A percentile compares a stretch with the other conserved stretches of the same genome.
Evolutionary conservation across 352 stramenopile species (phyloP).

Genomic region (Phytophthora parvispora): DNA sequence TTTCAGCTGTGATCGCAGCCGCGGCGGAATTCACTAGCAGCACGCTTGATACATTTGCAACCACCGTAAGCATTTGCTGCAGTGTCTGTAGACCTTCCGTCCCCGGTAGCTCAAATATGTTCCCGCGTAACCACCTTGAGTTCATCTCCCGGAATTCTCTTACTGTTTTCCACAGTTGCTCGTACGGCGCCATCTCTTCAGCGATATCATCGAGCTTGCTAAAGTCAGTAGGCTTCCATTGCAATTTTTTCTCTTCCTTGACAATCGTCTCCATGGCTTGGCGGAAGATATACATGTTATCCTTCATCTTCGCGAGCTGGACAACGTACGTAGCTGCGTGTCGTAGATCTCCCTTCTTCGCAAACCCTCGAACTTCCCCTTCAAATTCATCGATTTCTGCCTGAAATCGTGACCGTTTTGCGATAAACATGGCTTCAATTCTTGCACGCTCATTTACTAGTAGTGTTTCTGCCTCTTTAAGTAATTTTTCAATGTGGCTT

Average conservation of each 20-base stretch:
- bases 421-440: constrained; percentile 79
- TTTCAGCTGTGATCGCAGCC: constrained; percentile 72
- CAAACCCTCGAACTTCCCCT: constrained; percentile 70
- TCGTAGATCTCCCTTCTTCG: constrained; percentile 81
- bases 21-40: constrained; percentile 64
- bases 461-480: constrained; percentile 60
- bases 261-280: constrained; percentile 65
- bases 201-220: constrained; percentile 80
- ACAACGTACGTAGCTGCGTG: constrained; percentile 83
- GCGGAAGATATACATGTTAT: constrained; percentile 65
- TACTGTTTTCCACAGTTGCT: constrained; percentile 78
- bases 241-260: constrained; percentile 70
- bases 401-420: constrained; percentile 75
- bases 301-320: constrained; percentile 79
- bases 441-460: constrained; percentile 70
- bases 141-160: constrained; percentile 84
- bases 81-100: constrained; percentile 56
- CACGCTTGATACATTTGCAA: constrained; percentile 66
- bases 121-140: constrained; percentile 65
- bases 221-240: constrained; percentile 81
- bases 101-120: constrained; percentile 76
- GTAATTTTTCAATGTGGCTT: constrained; percentile 60
- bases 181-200: constrained; percentile 79
- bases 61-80: constrained; percentile 65
- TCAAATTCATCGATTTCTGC: constrained; percentile 84